Percentiles rank a stretch among this genome's conserved stretches.
phyloP scores from a whole-genome alignment of 23 red algal species.

The Cyanidioschyzon merolae region DNA sequence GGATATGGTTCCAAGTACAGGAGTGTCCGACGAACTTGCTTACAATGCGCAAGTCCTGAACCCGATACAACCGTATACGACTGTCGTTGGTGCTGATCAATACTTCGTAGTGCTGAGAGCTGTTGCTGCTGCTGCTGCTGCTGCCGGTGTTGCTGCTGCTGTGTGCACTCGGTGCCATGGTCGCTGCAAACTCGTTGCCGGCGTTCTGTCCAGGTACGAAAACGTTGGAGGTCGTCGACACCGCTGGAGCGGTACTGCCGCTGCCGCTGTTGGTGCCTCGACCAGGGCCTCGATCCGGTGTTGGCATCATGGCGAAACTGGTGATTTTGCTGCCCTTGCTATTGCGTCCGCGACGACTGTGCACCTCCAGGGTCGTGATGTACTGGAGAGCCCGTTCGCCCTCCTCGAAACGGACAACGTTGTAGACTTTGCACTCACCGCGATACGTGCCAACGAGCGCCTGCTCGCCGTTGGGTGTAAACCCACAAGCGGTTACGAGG shows the following conservation, averaged over 20 bases:
- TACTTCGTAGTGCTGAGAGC: conserved; percentile 33
- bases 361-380: conserved; percentile 76
- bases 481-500: conserved; percentile 50
- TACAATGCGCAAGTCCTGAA: conserved; percentile 50
- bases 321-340: conserved; percentile 28
- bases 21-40: conserved; percentile 66
- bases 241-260: neutral
- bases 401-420: conserved; percentile 55
- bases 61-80: conserved; percentile 57
- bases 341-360: conserved; percentile 23
- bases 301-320: conserved; percentile 22
- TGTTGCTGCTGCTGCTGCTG: neutral
- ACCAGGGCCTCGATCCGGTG: neutral
- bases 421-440: conserved; percentile 65
- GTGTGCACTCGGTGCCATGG: neutral
- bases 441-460: conserved; percentile 54
- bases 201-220: no score
- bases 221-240: neutral
- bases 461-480: conserved; percentile 80
- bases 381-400: conserved; percentile 71
- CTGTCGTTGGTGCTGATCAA: conserved; percentile 71
- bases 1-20: conserved; percentile 44
- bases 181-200: neutral
- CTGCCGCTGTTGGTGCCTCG: neutral
- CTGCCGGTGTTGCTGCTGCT: neutral